Evolutionary conservation across 2,329 filamentous ascomycete species (phyloP).

Genomic region (Stemphylium vesicarium): DNA sequence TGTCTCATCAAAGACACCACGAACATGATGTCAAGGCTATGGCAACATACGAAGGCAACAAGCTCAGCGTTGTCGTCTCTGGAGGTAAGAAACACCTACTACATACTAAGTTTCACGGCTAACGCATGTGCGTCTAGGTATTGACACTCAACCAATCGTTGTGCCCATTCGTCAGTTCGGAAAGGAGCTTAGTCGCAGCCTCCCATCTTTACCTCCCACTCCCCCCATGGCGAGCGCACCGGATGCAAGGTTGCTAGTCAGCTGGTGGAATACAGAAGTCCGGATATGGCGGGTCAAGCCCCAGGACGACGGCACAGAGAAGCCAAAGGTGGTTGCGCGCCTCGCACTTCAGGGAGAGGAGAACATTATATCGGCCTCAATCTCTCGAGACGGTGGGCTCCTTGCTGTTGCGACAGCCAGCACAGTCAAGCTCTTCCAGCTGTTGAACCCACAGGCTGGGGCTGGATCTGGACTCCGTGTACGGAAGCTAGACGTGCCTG

Average conservation of each 20-base stretch:
- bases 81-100: constrained; percentile 69
- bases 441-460: constrained; percentile 61
- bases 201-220: constrained; percentile 84
- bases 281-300: constrained; percentile 75
- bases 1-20: constrained; percentile 86
- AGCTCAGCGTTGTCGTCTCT: constrained; percentile 85
- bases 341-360: constrained; percentile 67
- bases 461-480: constrained; percentile 70
- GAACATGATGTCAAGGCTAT: constrained; percentile 95
- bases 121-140: constrained; percentile 60
- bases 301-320: constrained; percentile 56
- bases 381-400: constrained; percentile 74
- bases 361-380: constrained; percentile 76
- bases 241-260: constrained; percentile 76
- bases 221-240: constrained; percentile 76
- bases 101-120: not conserved
- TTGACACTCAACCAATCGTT: constrained; percentile 83
- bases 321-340: constrained; percentile 50
- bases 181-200: constrained; percentile 78
- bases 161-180: constrained; percentile 79
- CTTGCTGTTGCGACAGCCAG: constrained; percentile 77
- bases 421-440: constrained; percentile 78
- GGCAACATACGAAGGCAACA: constrained; percentile 83
- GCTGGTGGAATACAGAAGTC: constrained; percentile 91
- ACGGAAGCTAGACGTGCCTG: constrained; percentile 71